These are phyloP conservation scores for Claviceps paspali DNA, from an alignment of 2,329 filamentous ascomycete genomes.

Conservation along the genomic window DNA sequence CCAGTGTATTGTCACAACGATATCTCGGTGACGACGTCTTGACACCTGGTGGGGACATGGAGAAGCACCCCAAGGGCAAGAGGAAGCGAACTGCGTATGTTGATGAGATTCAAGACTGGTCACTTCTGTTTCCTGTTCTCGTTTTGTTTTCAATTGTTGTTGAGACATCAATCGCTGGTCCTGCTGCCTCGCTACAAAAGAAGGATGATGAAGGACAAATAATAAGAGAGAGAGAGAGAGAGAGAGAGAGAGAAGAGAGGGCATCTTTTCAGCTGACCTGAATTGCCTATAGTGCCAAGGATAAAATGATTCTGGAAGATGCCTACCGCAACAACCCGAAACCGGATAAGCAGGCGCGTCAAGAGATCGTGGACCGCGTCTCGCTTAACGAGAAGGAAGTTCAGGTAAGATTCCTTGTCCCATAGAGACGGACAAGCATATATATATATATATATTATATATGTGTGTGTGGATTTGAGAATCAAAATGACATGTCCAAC, in stretches of 20 bases:
- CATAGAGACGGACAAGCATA: no score
- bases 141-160: background rate
- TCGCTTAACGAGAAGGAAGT: slow-evolving; percentile 91
- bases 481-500: background rate
- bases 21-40: slow-evolving; percentile 2
- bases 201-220: no score
- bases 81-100: slow-evolving; percentile 49
- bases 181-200: no score
- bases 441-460: no score
- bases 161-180: no score
- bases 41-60: slow-evolving; percentile 10
- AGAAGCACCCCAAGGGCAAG: slow-evolving; percentile 42
- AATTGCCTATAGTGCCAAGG: slow-evolving; percentile 48
- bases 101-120: background rate
- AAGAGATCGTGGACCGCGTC: slow-evolving; percentile 71
- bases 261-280: background rate
- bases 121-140: background rate
- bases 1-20: slow-evolving; percentile 8
- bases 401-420: slow-evolving; percentile 47
- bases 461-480: no score
- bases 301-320: slow-evolving; percentile 75
- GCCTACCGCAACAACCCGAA: slow-evolving; percentile 78
- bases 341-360: slow-evolving; percentile 77
- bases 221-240: no score
- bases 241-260: no score